A percentile compares a stretch with the other conserved stretches of the same genome.
Evolutionary conservation across 1,139 yeast genomes (phyloP).

Genomic region (Geotrichum carabidarum): DNA sequence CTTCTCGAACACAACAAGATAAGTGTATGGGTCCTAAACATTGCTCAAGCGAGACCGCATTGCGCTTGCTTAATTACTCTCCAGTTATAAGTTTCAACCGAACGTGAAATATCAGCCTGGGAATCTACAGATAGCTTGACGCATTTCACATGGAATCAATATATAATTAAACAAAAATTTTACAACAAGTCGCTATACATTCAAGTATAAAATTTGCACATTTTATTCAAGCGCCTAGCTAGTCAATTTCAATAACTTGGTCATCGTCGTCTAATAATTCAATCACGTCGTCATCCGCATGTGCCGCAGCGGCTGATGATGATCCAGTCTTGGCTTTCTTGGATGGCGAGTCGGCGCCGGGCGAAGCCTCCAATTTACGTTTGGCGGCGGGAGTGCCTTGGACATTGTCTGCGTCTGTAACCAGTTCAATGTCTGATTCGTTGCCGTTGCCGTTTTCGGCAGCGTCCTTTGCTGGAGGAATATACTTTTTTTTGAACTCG

Average conservation of each 20-base stretch:
- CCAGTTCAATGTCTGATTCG: conserved; percentile 19
- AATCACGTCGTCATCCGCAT: conserved; percentile 13
- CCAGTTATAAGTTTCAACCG: too few species aligned
- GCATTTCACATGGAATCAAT: too few species aligned
- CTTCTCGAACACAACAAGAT: too few species aligned
- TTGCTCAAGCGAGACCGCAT: too few species aligned
- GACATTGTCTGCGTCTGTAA: conserved; percentile 12
- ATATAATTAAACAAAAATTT: too few species aligned
- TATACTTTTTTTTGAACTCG: conserved; percentile 34
- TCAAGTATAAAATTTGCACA: too few species aligned
- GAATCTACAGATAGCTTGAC: too few species aligned
- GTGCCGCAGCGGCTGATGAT: conserved; percentile 13
- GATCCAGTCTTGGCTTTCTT: conserved; percentile 15
- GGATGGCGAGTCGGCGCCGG: conserved; percentile 20
- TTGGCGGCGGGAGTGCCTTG: conserved; percentile 8
- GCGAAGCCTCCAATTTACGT: conserved; percentile 20
- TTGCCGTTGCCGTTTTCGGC: conserved; percentile 17
- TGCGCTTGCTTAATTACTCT: too few species aligned
- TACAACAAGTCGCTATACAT: too few species aligned
- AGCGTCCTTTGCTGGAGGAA: conserved; percentile 19
- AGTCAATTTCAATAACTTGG: conserved; percentile 31
- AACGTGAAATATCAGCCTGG: too few species aligned
- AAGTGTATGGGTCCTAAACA: too few species aligned
- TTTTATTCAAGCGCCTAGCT: conserved; percentile 1
- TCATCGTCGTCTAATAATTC: conserved; percentile 23